A percentile compares a stretch with the other conserved stretches of the same genome.
These are phyloP conservation scores for Phenoliferia sp. DNA, from an alignment of 1,284 basidiomycete genomes.

Conservation along the genomic window DNA sequence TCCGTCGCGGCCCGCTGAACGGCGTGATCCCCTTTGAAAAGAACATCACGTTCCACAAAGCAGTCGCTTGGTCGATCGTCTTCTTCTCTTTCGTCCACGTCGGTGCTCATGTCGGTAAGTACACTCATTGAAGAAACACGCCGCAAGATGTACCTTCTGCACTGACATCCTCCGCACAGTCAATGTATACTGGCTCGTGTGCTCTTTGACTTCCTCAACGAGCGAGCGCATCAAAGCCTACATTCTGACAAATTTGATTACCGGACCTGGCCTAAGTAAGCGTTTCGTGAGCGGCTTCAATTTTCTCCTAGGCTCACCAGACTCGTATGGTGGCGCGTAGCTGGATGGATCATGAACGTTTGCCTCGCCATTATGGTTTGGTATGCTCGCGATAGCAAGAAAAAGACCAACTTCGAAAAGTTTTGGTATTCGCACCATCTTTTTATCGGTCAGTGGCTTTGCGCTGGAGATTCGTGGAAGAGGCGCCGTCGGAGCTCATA, in stretches of 20 bases:
- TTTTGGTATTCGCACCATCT: constrained; percentile 70
- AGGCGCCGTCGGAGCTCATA: no score
- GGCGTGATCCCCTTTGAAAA: constrained; percentile 61
- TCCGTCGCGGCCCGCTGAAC: constrained; percentile 75
- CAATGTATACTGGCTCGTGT: neutral
- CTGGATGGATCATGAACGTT: constrained; percentile 83
- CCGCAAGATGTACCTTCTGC: neutral
- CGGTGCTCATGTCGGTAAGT: constrained; percentile 70
- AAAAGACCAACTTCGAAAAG: constrained; percentile 52
- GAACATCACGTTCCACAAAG: constrained; percentile 52
- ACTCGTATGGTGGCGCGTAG: no score
- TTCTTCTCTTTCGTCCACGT: constrained; percentile 67
- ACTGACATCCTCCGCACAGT: neutral
- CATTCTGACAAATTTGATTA: constrained; percentile 68
- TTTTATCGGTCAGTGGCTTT: neutral
- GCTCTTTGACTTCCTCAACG: neutral
- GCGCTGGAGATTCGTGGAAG: no score
- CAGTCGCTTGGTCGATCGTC: constrained; percentile 79
- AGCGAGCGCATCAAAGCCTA: constrained; percentile 53
- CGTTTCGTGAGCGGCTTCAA: neutral
- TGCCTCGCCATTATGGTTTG: constrained; percentile 69
- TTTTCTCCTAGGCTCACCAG: neutral
- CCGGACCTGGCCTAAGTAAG: constrained; percentile 68
- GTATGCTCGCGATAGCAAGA: constrained; percentile 72
- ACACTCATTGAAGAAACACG: constrained; percentile 38